Base-by-base conservation (phyloP, 805 yeast species). In the Yamadazyma akitaensis region DNA sequence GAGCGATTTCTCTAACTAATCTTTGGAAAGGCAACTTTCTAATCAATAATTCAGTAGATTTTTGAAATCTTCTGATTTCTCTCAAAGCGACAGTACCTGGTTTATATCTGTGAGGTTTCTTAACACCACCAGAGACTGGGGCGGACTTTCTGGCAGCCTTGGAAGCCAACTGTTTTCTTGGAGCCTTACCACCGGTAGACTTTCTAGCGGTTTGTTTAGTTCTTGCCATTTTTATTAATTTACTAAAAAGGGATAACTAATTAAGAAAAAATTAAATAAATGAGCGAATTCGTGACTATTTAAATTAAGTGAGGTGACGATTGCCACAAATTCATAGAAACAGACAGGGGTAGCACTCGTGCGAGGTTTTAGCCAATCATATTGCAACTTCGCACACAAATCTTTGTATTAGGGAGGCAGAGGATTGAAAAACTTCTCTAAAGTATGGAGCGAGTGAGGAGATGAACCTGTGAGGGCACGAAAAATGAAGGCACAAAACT, bases 1-100 rank as follows among this genome's bases (percentile, higher is more conserved):
- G 92, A 54, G 97, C 96, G 54, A 92, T 88, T 75, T 91, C 97
- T 72, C 97, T 81, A 48, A 91, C 97, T 67, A 91, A 81, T 80
- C 97, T 85, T 72, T 92, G 97, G 85, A 92, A 92, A 50, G 98
- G 98, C 60, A 92, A 81, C 73, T 92, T 92, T 80, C 96, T 87
- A 73, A 92, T 88, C 73, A 92, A 82, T 44, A 92, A 79, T 71
- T 91, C 96, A 59, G 98, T 91, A 50, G 96, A 86, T 70, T 89
- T 88, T 78, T 92, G 98, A 79, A 91, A 92, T 81, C 95, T 85
- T 80, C 97, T 86, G 67, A 94, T 88, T 79, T 92, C 98, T 78
- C 96, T 85, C 70, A 89, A 80, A 53, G 97, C 97, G 64, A 86
- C 94, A 65, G 94, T 88, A 83, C 96, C 96, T 76, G 96, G 96